These are phyloP conservation scores for Stephania cephalantha DNA, from an alignment of 164 flowering plant genomes.

Conservation along the genomic window DNA sequence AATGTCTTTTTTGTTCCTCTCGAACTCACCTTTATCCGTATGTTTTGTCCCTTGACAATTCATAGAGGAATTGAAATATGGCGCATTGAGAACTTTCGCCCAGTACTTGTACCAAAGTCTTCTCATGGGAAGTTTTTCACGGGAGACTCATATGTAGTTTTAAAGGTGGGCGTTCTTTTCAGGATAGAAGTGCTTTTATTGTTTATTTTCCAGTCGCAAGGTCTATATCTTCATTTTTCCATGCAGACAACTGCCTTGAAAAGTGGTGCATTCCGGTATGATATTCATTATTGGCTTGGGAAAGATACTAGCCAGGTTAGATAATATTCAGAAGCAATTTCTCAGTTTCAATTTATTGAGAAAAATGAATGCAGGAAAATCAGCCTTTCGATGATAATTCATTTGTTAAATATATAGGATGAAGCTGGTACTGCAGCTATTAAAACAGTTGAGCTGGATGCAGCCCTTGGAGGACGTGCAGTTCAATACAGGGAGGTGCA, in stretches of 20 bases:
- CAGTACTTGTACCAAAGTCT: conserved; percentile 62
- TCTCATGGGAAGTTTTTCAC: conserved; percentile 86
- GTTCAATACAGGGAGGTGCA: conserved; percentile 99
- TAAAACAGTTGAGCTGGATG: conserved; percentile 96
- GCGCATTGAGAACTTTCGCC: conserved; percentile 86
- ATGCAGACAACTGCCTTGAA: conserved; percentile 83
- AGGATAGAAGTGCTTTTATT: background rate
- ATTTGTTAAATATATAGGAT: conserved; percentile 48
- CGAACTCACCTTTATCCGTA: background rate
- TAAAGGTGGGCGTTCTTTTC: conserved; percentile 49
- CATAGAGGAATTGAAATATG: conserved; percentile 93
- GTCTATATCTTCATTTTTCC: background rate
- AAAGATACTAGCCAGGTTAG: conserved; percentile 86
- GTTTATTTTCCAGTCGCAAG: background rate
- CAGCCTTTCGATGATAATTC: conserved; percentile 5
- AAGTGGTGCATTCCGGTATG: conserved; percentile 86
- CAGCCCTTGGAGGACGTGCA: conserved; percentile 98
- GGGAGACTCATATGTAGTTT: conserved; percentile 87
- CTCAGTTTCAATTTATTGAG: background rate
- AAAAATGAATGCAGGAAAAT: background rate
- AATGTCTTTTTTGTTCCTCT: background rate
- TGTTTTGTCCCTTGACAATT: conserved; percentile 50
- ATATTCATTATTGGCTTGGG: conserved; percentile 99
- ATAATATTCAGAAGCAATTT: background rate
- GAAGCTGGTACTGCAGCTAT: conserved; percentile 96